phyloP scores from a whole-genome alignment of 1,139 yeast genomes.

The Candida mesenterica region DNA sequence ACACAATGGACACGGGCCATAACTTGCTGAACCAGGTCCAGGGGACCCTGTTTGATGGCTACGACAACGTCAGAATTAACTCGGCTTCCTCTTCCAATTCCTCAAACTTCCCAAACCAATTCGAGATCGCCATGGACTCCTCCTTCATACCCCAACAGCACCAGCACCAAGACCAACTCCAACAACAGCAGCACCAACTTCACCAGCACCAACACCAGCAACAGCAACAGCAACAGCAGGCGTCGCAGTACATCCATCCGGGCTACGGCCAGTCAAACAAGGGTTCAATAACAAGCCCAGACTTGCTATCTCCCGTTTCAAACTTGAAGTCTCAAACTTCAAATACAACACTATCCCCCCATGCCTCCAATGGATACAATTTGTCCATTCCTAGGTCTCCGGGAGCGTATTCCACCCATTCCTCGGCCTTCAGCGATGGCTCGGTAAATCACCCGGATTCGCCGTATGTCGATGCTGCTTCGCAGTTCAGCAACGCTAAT shows the following conservation, averaged over 20 bases:
- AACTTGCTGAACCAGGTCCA: neutral
- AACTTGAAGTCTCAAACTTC: constrained; percentile 1
- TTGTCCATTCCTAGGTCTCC: constrained; percentile 16
- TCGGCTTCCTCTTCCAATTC: constrained; percentile 4
- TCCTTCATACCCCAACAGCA: neutral
- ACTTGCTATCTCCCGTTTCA: neutral
- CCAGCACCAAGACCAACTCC: constrained; percentile 2
- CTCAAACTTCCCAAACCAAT: constrained; percentile 1
- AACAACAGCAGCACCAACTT: constrained; percentile 1
- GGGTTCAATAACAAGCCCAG: too few species aligned
- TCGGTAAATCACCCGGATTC: constrained; percentile 34
- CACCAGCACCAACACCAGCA: neutral
- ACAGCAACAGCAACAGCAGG: neutral
- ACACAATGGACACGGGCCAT: neutral
- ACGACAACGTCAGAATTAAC: constrained; percentile 1
- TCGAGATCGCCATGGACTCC: constrained; percentile 3
- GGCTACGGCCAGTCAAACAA: too few species aligned
- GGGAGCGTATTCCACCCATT: constrained; percentile 16
- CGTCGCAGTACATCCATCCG: too few species aligned
- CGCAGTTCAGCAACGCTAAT: constrained; percentile 26
- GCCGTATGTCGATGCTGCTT: constrained; percentile 41
- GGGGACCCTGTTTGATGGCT: neutral
- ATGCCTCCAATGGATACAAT: constrained; percentile 6
- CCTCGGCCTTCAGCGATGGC: constrained; percentile 34
- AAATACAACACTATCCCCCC: constrained; percentile 6